These are phyloP conservation scores for Cladorrhinum sp. DNA, from an alignment of 2,329 filamentous ascomycete genomes.

Conservation along the genomic window DNA sequence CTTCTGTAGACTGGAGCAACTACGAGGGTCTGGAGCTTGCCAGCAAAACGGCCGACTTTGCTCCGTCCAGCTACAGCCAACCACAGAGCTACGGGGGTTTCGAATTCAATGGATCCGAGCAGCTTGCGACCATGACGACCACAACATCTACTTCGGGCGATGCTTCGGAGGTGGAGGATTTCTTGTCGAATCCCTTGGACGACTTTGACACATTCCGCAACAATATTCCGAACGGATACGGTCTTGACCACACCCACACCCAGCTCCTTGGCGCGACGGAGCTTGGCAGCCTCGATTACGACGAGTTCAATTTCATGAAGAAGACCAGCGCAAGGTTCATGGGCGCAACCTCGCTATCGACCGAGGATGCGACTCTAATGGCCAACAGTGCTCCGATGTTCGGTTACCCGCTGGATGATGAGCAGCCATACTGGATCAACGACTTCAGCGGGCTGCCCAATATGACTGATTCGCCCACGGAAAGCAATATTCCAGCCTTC, in stretches of 20 bases:
- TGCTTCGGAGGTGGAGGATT: constrained; percentile 64
- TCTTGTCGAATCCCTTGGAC: constrained; percentile 41
- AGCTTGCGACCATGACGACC: constrained; percentile 52
- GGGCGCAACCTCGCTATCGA: constrained; percentile 39
- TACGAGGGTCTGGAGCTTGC: constrained; percentile 50
- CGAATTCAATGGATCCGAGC: constrained; percentile 54
- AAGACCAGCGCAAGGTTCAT: constrained; percentile 43
- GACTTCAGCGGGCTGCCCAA: constrained; percentile 40
- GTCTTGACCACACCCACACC: constrained; percentile 45
- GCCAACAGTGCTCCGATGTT: constrained; percentile 22
- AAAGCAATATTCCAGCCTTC: constrained; percentile 28
- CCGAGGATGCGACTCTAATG: constrained; percentile 46
- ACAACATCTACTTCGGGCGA: constrained; percentile 65
- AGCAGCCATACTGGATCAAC: constrained; percentile 48
- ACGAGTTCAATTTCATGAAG: constrained; percentile 52
- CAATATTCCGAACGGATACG: constrained; percentile 44
- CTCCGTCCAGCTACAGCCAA: constrained; percentile 54
- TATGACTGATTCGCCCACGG: constrained; percentile 33
- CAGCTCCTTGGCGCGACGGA: constrained; percentile 42
- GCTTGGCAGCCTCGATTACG: constrained; percentile 51
- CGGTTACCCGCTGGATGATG: constrained; percentile 41
- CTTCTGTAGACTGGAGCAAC: constrained; percentile 53
- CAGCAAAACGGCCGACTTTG: constrained; percentile 46
- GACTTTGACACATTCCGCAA: constrained; percentile 43
- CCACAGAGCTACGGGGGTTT: constrained; percentile 52